Evolutionary conservation across 441 rosid species (phyloP).

Genomic region (Manihot esculenta): DNA sequence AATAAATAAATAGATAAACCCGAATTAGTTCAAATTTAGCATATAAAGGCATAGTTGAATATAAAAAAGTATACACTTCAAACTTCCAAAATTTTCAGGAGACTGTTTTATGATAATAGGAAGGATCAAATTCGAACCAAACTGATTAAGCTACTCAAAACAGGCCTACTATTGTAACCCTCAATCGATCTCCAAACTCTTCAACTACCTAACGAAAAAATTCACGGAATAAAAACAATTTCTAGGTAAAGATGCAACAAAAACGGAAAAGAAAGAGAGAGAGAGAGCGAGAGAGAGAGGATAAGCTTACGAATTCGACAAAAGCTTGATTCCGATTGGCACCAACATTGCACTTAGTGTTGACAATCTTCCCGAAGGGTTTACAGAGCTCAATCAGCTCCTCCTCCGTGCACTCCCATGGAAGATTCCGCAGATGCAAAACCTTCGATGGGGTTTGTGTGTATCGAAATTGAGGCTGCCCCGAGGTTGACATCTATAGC

Average conservation of each 20-base stretch:
- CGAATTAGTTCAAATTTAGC: no score
- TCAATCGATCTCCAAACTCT: neutral
- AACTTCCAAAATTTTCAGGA: no score
- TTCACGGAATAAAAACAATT: neutral
- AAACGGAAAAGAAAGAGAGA: neutral
- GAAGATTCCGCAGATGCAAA: constrained; percentile 89
- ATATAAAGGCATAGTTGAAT: no score
- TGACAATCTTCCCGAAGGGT: constrained; percentile 96
- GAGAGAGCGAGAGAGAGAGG: neutral
- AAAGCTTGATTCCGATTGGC: constrained; percentile 63
- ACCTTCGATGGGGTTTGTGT: constrained; percentile 99
- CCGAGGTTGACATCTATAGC: constrained; percentile 57
- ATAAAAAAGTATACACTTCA: no score
- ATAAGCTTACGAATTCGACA: neutral
- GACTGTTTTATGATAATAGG: no score
- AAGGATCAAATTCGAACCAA: neutral
- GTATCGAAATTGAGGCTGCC: constrained; percentile 90
- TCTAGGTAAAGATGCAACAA: neutral
- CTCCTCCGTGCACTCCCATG: constrained; percentile 93
- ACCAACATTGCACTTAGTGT: constrained; percentile 95
- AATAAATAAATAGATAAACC: neutral
- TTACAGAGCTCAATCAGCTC: constrained; percentile 92
- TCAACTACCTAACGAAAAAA: no score
- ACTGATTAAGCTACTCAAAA: neutral
- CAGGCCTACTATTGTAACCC: neutral